Evolutionary conservation across 2,329 filamentous ascomycete genomes (phyloP).

Genomic region (Microthyrium microscopicum): DNA sequence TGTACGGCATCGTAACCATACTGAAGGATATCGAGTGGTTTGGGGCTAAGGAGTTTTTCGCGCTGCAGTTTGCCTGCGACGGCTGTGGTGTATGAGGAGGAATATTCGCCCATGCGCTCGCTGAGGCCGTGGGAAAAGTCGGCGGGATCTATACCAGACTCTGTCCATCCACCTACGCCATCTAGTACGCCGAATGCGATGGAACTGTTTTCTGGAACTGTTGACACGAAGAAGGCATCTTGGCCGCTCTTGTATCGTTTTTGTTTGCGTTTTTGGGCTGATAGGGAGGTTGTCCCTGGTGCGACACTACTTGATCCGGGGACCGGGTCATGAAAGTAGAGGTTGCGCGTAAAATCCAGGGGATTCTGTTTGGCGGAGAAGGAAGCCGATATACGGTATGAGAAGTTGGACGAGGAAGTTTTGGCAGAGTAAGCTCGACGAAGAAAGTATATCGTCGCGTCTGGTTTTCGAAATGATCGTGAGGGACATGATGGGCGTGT

Average conservation of each 20-base stretch:
- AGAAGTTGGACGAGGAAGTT: conserved; percentile 11
- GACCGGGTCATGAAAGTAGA: conserved; percentile 19
- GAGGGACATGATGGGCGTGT: background rate
- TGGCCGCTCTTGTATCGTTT: conserved; percentile 67
- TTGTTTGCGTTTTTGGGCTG: conserved; percentile 31
- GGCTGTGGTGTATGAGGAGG: conserved; percentile 38
- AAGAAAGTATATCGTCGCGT: no score
- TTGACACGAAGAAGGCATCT: conserved; percentile 85
- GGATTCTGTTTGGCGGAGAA: conserved; percentile 23
- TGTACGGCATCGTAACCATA: conserved; percentile 70
- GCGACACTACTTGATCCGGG: conserved; percentile 12
- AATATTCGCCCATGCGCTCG: conserved; percentile 73
- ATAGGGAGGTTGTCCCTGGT: background rate
- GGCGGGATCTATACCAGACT: conserved; percentile 81
- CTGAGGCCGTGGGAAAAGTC: conserved; percentile 92
- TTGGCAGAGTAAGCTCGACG: conserved; percentile 1
- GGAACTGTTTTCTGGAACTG: conserved; percentile 42
- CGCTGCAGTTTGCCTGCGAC: conserved; percentile 9
- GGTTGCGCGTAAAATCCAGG: conserved; percentile 20
- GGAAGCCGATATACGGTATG: conserved; percentile 24
- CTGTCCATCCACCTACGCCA: conserved; percentile 88
- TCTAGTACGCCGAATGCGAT: conserved; percentile 84
- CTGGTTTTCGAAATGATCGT: no score
- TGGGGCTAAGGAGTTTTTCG: conserved; percentile 26
- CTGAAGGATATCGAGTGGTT: conserved; percentile 59